Conservation (phyloP, 169 alveolate species). For the Theileria orientalis region DNA sequence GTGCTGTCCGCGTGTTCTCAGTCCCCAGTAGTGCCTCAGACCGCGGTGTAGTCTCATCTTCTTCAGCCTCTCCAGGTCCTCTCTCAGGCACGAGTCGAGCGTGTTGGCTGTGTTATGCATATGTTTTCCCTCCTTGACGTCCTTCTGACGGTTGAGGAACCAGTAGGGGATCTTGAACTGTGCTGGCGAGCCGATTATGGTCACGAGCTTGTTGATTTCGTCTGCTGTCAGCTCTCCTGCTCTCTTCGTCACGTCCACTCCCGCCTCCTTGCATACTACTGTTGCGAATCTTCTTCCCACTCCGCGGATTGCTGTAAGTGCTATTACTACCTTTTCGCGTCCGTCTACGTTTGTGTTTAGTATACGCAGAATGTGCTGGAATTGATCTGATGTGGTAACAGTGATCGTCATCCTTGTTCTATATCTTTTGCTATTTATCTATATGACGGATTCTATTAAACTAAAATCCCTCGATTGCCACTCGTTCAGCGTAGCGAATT, state of each 20-base stretch:
- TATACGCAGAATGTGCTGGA: conserved; percentile 97
- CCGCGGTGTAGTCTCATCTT: conserved; percentile 97
- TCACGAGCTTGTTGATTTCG: conserved; percentile 86
- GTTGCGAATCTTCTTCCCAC: conserved; percentile 97
- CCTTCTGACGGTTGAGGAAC: conserved; percentile 97
- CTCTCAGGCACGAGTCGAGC: conserved; percentile 96
- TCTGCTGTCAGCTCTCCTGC: conserved; percentile 98
- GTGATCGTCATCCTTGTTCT: conserved; percentile 68
- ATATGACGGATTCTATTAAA: background rate
- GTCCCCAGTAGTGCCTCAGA: conserved; percentile 97
- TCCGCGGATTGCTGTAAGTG: conserved; percentile 97
- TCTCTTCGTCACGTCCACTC: conserved; percentile 94
- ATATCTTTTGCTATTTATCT: background rate
- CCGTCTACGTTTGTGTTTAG: conserved; percentile 99
- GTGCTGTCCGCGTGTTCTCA: conserved; percentile 99
- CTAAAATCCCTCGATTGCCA: no score
- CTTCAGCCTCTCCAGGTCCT: conserved; percentile 98
- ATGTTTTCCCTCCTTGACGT: conserved; percentile 93
- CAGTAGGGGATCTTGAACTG: conserved; percentile 97
- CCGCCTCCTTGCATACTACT: conserved; percentile 95
- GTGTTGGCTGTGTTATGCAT: conserved; percentile 92
- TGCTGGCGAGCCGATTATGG: conserved; percentile 87
- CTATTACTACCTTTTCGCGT: conserved; percentile 94
- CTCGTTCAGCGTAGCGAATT: no score
- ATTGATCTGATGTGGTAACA: conserved; percentile 84